phyloP scores from a whole-genome alignment of 768 basidiomycete genomes.

The Rhodotorula graminis region DNA sequence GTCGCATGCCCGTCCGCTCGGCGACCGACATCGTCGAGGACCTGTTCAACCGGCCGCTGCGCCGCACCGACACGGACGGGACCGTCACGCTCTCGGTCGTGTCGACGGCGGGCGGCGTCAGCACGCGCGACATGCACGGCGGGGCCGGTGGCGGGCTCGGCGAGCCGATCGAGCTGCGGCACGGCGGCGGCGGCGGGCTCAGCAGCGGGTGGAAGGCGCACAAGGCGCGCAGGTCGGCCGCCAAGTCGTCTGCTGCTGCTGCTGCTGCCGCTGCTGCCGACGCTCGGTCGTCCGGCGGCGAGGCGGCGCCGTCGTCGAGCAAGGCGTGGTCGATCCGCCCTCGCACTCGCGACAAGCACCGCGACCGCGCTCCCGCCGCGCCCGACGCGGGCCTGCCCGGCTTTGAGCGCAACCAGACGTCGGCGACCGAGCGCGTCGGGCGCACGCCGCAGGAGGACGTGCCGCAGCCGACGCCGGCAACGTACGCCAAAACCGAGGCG shows the following conservation, averaged over 20 bases:
- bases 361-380: too few species aligned
- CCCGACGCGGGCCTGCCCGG: too few species aligned
- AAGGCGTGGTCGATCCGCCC: constrained; percentile 9
- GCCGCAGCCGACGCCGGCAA: neutral
- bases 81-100: neutral
- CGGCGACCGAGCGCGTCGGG: too few species aligned
- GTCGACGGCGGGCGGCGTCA: neutral
- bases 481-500: neutral
- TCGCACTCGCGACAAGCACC: neutral
- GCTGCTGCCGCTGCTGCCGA: too few species aligned
- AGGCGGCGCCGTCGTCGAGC: neutral
- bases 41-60: constrained; percentile 28
- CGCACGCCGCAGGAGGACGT: neutral
- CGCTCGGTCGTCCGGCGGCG: neutral
- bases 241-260: too few species aligned
- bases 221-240: neutral
- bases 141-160: neutral
- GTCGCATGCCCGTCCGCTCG: neutral
- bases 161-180: constrained; percentile 3
- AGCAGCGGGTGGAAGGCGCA: neutral
- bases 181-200: neutral
- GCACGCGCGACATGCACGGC: neutral
- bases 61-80: neutral
- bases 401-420: too few species aligned
- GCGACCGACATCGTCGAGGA: constrained; percentile 30